Evolutionary conservation across 371 early-diverging fungal genomes (phyloP), one percentile per base, ranked within the genome.

Genomic region (Umbelopsis sp.): DNA sequence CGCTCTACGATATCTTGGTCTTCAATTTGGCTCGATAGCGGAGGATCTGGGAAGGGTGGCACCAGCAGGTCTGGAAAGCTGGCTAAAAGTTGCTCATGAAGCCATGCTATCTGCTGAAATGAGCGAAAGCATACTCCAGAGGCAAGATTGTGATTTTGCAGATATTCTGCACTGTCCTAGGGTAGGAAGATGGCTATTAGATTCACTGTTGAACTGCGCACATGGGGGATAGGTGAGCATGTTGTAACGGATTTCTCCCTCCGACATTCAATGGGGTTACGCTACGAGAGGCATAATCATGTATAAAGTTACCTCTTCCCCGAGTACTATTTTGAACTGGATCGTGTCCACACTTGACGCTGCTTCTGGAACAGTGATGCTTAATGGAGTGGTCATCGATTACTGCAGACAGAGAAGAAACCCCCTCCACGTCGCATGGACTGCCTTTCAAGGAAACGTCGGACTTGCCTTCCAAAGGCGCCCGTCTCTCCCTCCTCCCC

Each of bases 1-100:
- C 86, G 72, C 69, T 88, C 88, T 1, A 88, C 86, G 53, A 86
- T 83, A 75, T 86, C 88, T 68, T 86, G 87, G 66, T 88, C 88
- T 57, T 88, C 88, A 66, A 83, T 84, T 32, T 72, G 76, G 14
- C 74, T 67, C n/a, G 74, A 63, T 25, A 77, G 69, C 11, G 85
- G 75, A 8, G 82, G 77, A n/a, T 86, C 88, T 14, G 88, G 88
- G 4, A 88, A 67, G 12, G 88, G 83, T 25, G 88, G 86, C 10
- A 86, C 69, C 8, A 85, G 81, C 11, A 81, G 72, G 57, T 78
- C 77, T 16, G 80, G 75, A 38, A 82, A 78, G 0, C 73, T 69
- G 35, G 67, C 74, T 50, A 76, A 73, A 2, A 88, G 70, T 62
- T 75, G 80, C 57, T 82, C 74, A 46, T 86, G 81, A 24, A 88